Evolutionary conservation across 2,329 filamentous ascomycete genomes (phyloP).

Genomic region (Pyrenophora graminea): DNA sequence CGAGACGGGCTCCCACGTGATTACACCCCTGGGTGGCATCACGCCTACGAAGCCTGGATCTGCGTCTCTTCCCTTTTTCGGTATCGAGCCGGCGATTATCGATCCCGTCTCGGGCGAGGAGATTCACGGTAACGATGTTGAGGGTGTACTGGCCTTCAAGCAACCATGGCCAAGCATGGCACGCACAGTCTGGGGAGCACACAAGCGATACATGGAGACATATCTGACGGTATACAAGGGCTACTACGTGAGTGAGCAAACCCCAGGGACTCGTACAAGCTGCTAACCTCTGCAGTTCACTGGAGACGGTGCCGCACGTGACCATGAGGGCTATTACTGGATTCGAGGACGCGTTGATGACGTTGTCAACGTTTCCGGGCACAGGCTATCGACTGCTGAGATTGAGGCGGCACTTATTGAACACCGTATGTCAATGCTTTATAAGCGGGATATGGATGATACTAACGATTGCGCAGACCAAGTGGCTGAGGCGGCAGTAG

Average conservation of each 20-base stretch:
- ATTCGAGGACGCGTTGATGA: constrained; percentile 98
- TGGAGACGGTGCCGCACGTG: constrained; percentile 90
- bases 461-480: constrained; percentile 53
- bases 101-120: constrained; percentile 94
- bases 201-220: constrained; percentile 98
- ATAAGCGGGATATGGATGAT: constrained; percentile 1
- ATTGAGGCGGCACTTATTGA: constrained; percentile 97
- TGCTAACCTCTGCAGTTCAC: constrained; percentile 66
- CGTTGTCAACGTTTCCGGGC: constrained; percentile 96
- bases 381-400: constrained; percentile 94
- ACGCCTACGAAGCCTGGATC: constrained; percentile 97
- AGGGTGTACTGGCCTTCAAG: constrained; percentile 96
- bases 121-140: constrained; percentile 92
- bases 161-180: constrained; percentile 99
- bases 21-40: constrained; percentile 87
- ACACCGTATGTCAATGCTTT: constrained; percentile 60
- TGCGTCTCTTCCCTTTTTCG: constrained; percentile 96
- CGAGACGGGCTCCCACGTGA: constrained; percentile 95
- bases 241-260: constrained; percentile 75
- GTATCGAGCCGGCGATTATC: constrained; percentile 95
- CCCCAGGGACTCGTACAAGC: background rate
- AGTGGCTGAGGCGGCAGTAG: constrained; percentile 92
- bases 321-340: constrained; percentile 99
- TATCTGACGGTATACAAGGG: constrained; percentile 98
- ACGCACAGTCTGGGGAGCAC: constrained; percentile 93